Percentiles rank a stretch among this genome's conserved stretches.
phyloP scores from a whole-genome alignment of 148 eudicot genomes.

The Bassia scoparia region DNA sequence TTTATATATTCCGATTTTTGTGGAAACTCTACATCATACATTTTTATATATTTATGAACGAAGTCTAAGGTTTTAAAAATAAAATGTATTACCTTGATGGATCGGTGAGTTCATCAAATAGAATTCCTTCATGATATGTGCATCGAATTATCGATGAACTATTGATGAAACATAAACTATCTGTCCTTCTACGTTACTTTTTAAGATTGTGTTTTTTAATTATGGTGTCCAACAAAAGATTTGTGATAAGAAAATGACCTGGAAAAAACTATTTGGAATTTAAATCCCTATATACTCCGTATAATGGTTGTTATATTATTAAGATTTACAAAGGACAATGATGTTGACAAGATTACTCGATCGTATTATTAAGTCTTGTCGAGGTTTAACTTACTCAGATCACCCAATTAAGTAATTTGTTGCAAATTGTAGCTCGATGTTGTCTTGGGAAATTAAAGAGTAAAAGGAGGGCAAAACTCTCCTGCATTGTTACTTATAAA shows the following conservation, averaged over 20 bases:
- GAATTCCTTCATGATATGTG: constrained; percentile 63
- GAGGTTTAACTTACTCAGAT: constrained; percentile 11
- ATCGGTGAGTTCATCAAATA: constrained; percentile 53
- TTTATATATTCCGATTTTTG: too few relatives aligned
- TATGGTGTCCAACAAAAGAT: constrained; percentile 61
- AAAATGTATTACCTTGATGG: constrained; percentile 33
- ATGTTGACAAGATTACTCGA: too few relatives aligned
- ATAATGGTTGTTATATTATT: too few relatives aligned
- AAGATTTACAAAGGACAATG: background rate
- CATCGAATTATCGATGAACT: constrained; percentile 50
- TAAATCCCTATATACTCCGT: too few relatives aligned
- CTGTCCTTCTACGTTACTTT: constrained; percentile 58
- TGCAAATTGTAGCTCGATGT: constrained; percentile 83
- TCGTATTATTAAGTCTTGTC: too few relatives aligned
- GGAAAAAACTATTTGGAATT: constrained; percentile 5
- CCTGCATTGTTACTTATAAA: constrained; percentile 77
- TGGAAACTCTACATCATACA: too few relatives aligned
- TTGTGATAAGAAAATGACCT: constrained; percentile 85
- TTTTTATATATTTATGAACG: too few relatives aligned
- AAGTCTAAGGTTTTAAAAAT: background rate
- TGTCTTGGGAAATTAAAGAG: constrained; percentile 70
- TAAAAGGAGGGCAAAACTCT: constrained; percentile 66
- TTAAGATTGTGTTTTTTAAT: constrained; percentile 53
- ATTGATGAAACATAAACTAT: constrained; percentile 72
- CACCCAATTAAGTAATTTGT: constrained; percentile 77